Evolutionary conservation across 2,329 filamentous ascomycete species (phyloP), one percentile per base, ranked within the genome.

Genomic region (Alternaria consortialis): DNA sequence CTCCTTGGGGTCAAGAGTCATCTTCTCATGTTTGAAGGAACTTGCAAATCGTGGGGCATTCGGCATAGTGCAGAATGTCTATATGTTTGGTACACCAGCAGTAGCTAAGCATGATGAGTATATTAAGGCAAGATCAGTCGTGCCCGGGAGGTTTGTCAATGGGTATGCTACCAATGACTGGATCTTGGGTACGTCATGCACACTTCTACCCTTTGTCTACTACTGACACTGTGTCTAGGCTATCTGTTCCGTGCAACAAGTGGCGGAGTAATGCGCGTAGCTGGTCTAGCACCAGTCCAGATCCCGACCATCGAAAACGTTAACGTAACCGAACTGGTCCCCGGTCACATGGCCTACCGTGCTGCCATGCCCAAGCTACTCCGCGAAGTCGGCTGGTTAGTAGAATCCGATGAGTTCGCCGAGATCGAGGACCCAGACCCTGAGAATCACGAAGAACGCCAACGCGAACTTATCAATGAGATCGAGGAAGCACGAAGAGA

Each of bases 351-450:
- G 94, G 92, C 95, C 53, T 99, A 99, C 80, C 92, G 95, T 77
- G 87, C 88, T 27, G 92, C 93, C 37, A 98, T 99, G 90, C 95
- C 95, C 15, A 88, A 88, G 58, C 84, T 99, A 17, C 84, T 99
- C 53, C 88, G 92, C 64, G 90, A 94, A 75, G 92, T 94, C 36
- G 95, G 94, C 15, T 99, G 94, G 93, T 82, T 90, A 54, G 92
- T 98, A 4, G 90, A 97, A 73, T 94, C 90, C 66, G 93, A 97
- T 70, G 94, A 98, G 76, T 99, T 98, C 74, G 90, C 87, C 1
- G 95, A 99, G 79, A 98, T 99, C 62, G 95, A 98, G 76, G 95
- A 99, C 69, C 93, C 95, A 0, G 95, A 99, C 73, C 95, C 95
- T 0, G 95, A 98, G 0, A 94, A 97, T 69, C 94, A 98, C 79